Evolutionary conservation across 2,329 filamentous ascomycete genomes (phyloP), one percentile per base, ranked within the genome.

Genomic region (Colletotrichum horii): DNA sequence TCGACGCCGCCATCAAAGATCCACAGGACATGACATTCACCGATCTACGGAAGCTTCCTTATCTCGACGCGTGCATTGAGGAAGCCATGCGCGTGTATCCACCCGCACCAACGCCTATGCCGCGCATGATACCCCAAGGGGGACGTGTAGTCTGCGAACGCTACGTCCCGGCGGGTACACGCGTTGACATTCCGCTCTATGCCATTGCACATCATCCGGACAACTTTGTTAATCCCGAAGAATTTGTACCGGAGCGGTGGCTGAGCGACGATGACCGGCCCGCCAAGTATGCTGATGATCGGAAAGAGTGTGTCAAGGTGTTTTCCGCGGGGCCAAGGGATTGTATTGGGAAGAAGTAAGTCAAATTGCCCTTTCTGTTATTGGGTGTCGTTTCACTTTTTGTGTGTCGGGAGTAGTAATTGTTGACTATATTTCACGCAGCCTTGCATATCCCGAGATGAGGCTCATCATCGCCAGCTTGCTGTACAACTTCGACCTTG

Each of bases 311-410:
- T 16, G 19, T 88, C 70, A 86, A 89, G 79, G 86, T 89, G 1
- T 90, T 91, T 75, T 85, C 85, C 8, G 65, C 87, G 4, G 88
- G 89, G 0, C 85, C 88, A 12, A 81, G 89, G 4, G 88, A 89
- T 61, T 90, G 89, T 72, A 83, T 90, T 36, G 89, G 89, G 3
- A 83, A 83, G 74, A 89, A 89, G 87, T 88, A 80, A 80, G 87
- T 82, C 4, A 2, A 12, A 14, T 2, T 22, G 7, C 58, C 12
- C 43, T 22, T 2, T 16, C n/a, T 22, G 8, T 16, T n/a, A 1
- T n/a, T 24, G 16, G 16, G 5, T 38, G 12, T 65, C 14, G 30
- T 61, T n/a, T n/a, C n/a, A n/a, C 2, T 32, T 3, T 6, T 9
- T 26, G 9, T 15, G 81, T 19, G 9, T n/a, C 34, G 22, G 8